A percentile compares a stretch with the other conserved stretches of the same genome.
Evolutionary conservation across 78 protist species (phyloP).

Genomic region (Cavenderia fasciculata): DNA sequence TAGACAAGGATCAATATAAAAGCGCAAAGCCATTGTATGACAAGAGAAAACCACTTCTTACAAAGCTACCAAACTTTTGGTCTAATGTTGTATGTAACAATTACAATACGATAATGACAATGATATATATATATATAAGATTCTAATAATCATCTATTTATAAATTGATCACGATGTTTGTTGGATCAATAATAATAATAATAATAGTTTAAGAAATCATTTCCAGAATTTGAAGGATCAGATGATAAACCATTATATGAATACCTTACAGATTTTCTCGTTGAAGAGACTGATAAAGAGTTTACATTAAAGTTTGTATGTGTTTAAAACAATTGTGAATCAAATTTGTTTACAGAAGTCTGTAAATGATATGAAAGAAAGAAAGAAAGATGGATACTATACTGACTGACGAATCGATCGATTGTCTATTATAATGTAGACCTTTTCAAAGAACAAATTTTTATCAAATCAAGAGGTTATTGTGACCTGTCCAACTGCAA

Average conservation of each 20-base stretch:
- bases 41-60: not conserved
- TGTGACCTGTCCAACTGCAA: not conserved
- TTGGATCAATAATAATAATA: not conserved
- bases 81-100: constrained; percentile 17
- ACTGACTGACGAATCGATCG: too few species aligned
- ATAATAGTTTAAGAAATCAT: not conserved
- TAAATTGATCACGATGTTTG: too few species aligned
- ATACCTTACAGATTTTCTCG: not conserved
- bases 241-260: not conserved
- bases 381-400: too few species aligned
- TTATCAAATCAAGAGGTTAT: not conserved
- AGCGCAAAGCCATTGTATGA: not conserved
- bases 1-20: constrained; percentile 2
- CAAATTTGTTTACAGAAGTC: too few species aligned
- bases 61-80: not conserved
- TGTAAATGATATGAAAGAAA: too few species aligned
- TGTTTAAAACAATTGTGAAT: not conserved
- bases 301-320: not conserved
- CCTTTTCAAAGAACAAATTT: constrained; percentile 1
- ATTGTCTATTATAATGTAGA: too few species aligned
- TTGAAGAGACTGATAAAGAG: constrained; percentile 5
- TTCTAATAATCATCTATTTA: too few species aligned
- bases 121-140: too few species aligned
- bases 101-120: not conserved
- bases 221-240: not conserved